phyloP scores from a whole-genome alignment of 306 rosid species.

The Astragalus membranaceus region DNA sequence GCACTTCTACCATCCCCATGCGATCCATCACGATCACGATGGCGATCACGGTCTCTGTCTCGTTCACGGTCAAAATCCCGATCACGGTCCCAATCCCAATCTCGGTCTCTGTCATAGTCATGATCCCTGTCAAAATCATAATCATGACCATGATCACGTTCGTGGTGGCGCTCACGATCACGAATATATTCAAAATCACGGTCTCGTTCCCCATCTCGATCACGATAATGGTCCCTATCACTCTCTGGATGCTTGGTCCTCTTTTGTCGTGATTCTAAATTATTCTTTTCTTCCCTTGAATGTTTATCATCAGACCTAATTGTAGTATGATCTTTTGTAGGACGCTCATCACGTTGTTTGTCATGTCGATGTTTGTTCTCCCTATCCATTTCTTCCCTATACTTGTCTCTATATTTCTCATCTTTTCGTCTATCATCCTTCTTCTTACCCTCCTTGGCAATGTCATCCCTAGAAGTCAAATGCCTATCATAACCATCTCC shows the following conservation, averaged over 20 bases:
- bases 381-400: constrained; percentile 61
- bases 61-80: constrained; percentile 43
- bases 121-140: constrained; percentile 53
- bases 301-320: constrained; percentile 72
- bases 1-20: constrained; percentile 54
- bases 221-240: constrained; percentile 40
- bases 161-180: constrained; percentile 40
- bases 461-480: constrained; percentile 59
- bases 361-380: constrained; percentile 75
- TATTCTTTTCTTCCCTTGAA: constrained; percentile 67
- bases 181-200: constrained; percentile 34
- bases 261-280: constrained; percentile 58
- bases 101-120: constrained; percentile 52
- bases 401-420: constrained; percentile 70
- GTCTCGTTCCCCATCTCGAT: constrained; percentile 30
- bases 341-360: constrained; percentile 63
- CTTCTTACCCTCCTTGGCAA: constrained; percentile 56
- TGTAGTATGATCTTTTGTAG: constrained; percentile 53
- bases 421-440: constrained; percentile 89
- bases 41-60: constrained; percentile 39
- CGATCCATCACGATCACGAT: constrained; percentile 58
- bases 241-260: constrained; percentile 60
- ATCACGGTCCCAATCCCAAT: constrained; percentile 42
- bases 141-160: constrained; percentile 39
- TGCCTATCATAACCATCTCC: constrained; percentile 53